These are phyloP conservation scores for Jaenimonas drosophilae DNA, from an alignment of 208 protist species.

Conservation along the genomic window DNA sequence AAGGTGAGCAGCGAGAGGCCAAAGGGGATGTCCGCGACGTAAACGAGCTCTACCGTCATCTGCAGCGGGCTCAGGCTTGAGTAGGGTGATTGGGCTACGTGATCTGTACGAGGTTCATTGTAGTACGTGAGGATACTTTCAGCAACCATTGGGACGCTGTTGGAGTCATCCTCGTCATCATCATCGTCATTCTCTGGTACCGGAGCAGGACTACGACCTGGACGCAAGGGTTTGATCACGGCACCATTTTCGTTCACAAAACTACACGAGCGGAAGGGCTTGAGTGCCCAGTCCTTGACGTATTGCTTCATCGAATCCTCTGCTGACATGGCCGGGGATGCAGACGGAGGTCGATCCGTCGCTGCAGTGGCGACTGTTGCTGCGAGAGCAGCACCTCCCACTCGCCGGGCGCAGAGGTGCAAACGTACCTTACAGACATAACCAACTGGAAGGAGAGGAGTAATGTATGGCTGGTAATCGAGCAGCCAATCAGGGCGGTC, in stretches of 20 bases:
- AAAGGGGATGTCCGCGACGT: conserved; percentile 54
- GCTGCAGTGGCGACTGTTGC: not conserved
- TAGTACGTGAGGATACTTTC: conserved; percentile 11
- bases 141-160: conserved; percentile 13
- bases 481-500: conserved; percentile 45
- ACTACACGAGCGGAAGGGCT: conserved; percentile 24
- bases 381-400: not conserved
- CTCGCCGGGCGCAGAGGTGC: conserved; percentile 21
- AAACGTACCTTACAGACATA: conserved; percentile 54
- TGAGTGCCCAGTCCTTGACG: conserved; percentile 42
- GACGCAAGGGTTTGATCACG: conserved; percentile 9
- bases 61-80: conserved; percentile 13
- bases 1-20: conserved; percentile 34
- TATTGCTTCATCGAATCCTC: conserved; percentile 33
- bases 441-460: conserved; percentile 58
- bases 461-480: conserved; percentile 60
- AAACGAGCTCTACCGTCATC: conserved; percentile 32
- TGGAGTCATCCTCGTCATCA: conserved; percentile 5
- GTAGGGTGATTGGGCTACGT: conserved; percentile 1
- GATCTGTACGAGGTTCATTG: conserved; percentile 3
- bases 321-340: conserved; percentile 1
- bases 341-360: not conserved
- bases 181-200: not conserved
- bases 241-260: conserved; percentile 48
- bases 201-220: not conserved